Evolutionary conservation across 75 land plant species (phyloP).

Genomic region (Pinus albicaulis): DNA sequence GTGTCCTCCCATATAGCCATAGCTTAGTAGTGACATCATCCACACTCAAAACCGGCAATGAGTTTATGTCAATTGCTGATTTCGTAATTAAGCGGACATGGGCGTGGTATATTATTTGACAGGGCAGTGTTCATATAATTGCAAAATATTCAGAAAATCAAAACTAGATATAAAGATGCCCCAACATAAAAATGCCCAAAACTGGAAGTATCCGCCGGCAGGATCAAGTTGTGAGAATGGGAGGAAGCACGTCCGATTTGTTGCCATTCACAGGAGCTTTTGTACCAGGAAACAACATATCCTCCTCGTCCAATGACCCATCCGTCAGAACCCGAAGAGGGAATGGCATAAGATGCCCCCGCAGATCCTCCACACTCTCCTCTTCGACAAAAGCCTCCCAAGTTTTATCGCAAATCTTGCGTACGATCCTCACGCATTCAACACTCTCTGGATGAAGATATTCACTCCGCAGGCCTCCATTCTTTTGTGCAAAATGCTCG

Average conservation of each 20-base stretch:
- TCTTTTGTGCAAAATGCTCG: conserved; percentile 53
- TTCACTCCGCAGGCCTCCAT: conserved; percentile 15
- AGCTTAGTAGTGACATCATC: too few relatives aligned
- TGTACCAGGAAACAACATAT: conserved; percentile 56
- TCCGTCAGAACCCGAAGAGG: conserved; percentile 43
- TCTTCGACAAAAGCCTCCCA: conserved; percentile 50
- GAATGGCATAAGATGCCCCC: conserved; percentile 61
- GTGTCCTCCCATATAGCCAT: too few relatives aligned
- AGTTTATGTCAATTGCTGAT: too few relatives aligned
- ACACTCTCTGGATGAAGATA: conserved; percentile 39
- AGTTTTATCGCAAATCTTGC: conserved; percentile 35
- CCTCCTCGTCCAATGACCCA: conserved; percentile 23
- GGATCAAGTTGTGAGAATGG: conserved; percentile 44
- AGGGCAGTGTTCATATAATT: too few relatives aligned
- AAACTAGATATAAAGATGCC: too few relatives aligned
- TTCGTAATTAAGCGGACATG: too few relatives aligned
- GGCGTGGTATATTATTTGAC: too few relatives aligned
- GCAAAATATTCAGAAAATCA: too few relatives aligned
- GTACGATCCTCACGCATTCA: conserved; percentile 52
- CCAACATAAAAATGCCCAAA: too few relatives aligned
- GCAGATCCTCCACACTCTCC: conserved; percentile 49
- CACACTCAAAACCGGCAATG: too few relatives aligned
- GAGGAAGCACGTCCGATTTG: conserved; percentile 45
- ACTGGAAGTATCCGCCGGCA: too few relatives aligned
- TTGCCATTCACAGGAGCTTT: conserved; percentile 35